Percentiles rank a stretch among this genome's conserved stretches.
phyloP scores from a whole-genome alignment of 2,329 filamentous ascomycete genomes.

The Ophiostoma quercus region DNA sequence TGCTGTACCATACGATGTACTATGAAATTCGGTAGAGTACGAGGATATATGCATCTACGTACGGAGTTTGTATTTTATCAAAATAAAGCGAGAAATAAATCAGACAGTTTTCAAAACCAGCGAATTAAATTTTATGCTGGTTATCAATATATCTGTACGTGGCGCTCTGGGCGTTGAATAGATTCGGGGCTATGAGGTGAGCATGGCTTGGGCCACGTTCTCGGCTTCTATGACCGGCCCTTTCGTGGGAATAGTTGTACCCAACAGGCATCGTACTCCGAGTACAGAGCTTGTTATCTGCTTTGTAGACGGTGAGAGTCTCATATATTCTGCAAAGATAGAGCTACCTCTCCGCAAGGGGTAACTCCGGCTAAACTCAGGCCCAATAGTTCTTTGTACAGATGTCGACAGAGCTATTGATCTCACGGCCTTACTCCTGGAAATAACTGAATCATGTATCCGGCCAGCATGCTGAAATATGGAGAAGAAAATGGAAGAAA shows the following conservation, averaged over 20 bases:
- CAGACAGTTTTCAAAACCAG: too few relatives aligned
- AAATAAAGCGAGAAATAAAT: too few relatives aligned
- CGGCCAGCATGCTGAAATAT: not conserved
- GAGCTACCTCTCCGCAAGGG: not conserved
- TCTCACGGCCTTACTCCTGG: not conserved
- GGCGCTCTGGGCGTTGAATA: too few relatives aligned
- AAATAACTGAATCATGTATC: conserved; percentile 4
- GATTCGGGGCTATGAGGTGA: not conserved
- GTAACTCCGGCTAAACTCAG: conserved; percentile 9
- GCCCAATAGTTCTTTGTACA: not conserved
- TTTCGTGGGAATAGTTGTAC: not conserved
- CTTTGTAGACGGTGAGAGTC: not conserved
- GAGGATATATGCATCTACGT: too few relatives aligned
- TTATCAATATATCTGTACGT: too few relatives aligned
- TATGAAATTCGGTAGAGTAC: too few relatives aligned
- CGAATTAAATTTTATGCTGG: too few relatives aligned
- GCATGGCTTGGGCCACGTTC: not conserved
- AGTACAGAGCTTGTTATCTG: not conserved
- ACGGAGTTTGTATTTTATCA: too few relatives aligned
- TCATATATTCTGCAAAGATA: not conserved
- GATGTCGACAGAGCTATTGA: not conserved
- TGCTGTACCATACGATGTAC: too few relatives aligned
- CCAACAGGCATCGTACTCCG: too few relatives aligned
- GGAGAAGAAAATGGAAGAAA: not conserved
- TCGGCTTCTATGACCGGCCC: not conserved